A percentile compares a stretch with the other conserved stretches of the same genome.
Evolutionary conservation across 2,329 filamentous ascomycete species (phyloP).

Genomic region (Neofusicoccum laricinum): DNA sequence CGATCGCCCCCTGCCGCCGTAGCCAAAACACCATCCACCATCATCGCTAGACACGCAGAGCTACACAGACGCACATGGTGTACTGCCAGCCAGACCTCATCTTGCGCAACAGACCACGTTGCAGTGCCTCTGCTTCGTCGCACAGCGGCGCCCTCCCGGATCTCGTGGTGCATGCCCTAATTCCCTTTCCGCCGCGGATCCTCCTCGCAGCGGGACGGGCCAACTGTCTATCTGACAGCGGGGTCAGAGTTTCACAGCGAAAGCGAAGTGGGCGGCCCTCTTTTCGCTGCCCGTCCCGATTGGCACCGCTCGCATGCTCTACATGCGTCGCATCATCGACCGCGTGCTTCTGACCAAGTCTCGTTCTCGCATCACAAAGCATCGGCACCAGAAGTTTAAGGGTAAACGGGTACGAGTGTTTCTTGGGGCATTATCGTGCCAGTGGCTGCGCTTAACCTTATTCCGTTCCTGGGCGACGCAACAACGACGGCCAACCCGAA

Average conservation of each 20-base stretch:
- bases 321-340: not conserved
- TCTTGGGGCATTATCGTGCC: too few species aligned
- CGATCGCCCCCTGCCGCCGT: constrained; percentile 4
- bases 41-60: not conserved
- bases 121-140: constrained; percentile 12
- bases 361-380: too few species aligned
- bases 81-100: not conserved
- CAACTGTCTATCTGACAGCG: constrained; percentile 15
- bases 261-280: not conserved
- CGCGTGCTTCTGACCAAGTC: not conserved
- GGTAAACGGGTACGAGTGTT: too few species aligned
- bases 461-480: not conserved
- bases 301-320: not conserved
- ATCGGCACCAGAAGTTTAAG: too few species aligned
- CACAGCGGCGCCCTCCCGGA: constrained; percentile 4
- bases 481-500: not conserved
- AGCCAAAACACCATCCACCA: not conserved
- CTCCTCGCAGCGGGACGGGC: constrained; percentile 2
- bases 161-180: constrained; percentile 17
- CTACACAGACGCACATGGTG: not conserved
- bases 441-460: not conserved
- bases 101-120: constrained; percentile 18
- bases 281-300: constrained; percentile 2
- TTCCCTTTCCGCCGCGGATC: constrained; percentile 2
- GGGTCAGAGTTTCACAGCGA: not conserved